A percentile compares a stretch with the other conserved stretches of the same genome.
These are phyloP conservation scores for Lichtheimia ornata DNA, from an alignment of 371 early-diverging fungal species.

Conservation along the genomic window DNA sequence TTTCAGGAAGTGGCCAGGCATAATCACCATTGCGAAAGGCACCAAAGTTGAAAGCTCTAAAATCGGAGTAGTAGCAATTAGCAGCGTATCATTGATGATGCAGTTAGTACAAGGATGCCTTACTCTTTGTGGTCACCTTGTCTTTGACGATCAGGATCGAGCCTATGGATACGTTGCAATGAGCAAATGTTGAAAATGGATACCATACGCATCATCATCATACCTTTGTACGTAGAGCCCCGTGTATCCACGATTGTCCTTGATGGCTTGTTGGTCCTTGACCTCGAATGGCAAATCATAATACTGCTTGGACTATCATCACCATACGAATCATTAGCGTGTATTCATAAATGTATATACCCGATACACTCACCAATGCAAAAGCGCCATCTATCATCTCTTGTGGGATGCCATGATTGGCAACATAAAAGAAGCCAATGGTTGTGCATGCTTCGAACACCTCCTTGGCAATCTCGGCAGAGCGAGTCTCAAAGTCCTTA, in stretches of 20 bases:
- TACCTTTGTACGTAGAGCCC: slow-evolving; percentile 9
- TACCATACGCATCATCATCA: neutral
- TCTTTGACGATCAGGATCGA: slow-evolving; percentile 39
- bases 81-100: neutral
- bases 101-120: neutral
- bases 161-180: slow-evolving; percentile 8
- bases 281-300: slow-evolving; percentile 6
- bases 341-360: neutral
- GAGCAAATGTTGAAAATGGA: neutral
- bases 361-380: neutral
- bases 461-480: slow-evolving; percentile 4
- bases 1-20: slow-evolving; percentile 18
- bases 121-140: slow-evolving; percentile 54
- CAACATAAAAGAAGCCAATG: slow-evolving; percentile 16
- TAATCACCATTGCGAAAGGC: slow-evolving; percentile 36
- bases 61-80: no score
- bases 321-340: no score
- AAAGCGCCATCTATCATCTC: slow-evolving; percentile 4
- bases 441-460: slow-evolving; percentile 4
- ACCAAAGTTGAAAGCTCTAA: slow-evolving; percentile 29
- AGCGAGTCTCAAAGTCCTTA: slow-evolving; percentile 7
- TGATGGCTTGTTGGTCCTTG: neutral
- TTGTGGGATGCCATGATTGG: slow-evolving; percentile 7
- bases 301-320: slow-evolving; percentile 4
- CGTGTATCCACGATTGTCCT: slow-evolving; percentile 12